Evolutionary conservation across 352 stramenopile genomes (phyloP).

Genomic region (Phytophthora sp.): DNA sequence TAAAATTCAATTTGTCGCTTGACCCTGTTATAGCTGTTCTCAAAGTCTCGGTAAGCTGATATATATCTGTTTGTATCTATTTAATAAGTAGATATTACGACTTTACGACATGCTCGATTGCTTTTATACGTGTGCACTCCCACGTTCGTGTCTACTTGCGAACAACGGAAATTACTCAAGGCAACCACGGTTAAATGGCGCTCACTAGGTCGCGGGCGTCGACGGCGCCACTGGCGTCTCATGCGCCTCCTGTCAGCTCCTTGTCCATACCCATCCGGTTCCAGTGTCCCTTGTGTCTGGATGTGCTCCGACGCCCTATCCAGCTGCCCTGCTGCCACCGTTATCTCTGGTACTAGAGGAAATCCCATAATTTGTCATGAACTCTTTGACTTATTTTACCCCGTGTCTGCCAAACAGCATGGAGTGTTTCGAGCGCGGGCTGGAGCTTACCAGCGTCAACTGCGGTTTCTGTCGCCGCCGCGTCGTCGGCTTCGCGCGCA

Average conservation of each 20-base stretch:
- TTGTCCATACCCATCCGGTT: conserved; percentile 62
- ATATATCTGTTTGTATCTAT: neutral
- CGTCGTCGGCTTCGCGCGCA: conserved; percentile 76
- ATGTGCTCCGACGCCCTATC: conserved; percentile 70
- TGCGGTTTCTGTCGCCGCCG: conserved; percentile 83
- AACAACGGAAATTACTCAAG: conserved; percentile 10
- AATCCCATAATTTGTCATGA: neutral
- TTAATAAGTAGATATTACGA: neutral
- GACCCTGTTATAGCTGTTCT: neutral
- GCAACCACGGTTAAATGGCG: conserved; percentile 34
- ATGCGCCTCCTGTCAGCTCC: conserved; percentile 11
- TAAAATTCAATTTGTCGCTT: conserved; percentile 22
- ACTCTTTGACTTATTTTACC: conserved; percentile 8
- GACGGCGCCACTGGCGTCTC: conserved; percentile 4
- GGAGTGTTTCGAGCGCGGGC: conserved; percentile 73
- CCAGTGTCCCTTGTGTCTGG: conserved; percentile 82
- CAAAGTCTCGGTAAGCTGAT: neutral
- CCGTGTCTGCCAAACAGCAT: no score
- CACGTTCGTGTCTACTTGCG: conserved; percentile 9
- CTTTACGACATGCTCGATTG: neutral
- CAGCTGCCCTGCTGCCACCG: conserved; percentile 75
- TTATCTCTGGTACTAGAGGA: conserved; percentile 59
- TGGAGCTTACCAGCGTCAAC: conserved; percentile 80
- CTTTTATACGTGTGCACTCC: conserved; percentile 10
- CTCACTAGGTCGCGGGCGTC: conserved; percentile 37